Evolutionary conservation across 176 grass and related monocot species (phyloP).

Genomic region (Panicum miliaceum): DNA sequence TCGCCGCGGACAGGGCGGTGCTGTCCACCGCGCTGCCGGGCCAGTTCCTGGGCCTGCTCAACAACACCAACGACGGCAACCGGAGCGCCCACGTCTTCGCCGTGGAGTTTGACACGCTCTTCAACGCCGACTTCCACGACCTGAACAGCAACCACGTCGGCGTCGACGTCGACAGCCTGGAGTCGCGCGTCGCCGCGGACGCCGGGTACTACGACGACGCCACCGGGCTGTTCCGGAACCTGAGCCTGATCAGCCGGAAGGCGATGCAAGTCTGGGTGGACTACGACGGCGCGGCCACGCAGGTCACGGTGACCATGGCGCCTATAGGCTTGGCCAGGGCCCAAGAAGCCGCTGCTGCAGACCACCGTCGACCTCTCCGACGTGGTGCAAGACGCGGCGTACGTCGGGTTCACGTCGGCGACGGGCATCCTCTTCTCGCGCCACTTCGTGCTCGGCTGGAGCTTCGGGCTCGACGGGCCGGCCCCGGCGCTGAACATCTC

Average conservation of each 20-base stretch:
- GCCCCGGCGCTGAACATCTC: constrained; percentile 57
- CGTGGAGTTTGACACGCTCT: constrained; percentile 63
- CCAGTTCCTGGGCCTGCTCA: constrained; percentile 62
- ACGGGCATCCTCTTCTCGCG: constrained; percentile 59
- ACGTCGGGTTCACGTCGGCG: constrained; percentile 66
- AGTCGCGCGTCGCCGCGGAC: not conserved
- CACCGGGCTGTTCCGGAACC: constrained; percentile 34
- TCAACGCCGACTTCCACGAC: constrained; percentile 54
- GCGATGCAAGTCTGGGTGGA: constrained; percentile 66
- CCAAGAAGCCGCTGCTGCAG: constrained; percentile 47
- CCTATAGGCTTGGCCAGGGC: constrained; percentile 30
- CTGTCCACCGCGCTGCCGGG: constrained; percentile 38
- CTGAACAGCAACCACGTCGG: constrained; percentile 62
- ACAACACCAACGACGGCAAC: constrained; percentile 17
- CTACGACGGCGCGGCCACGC: constrained; percentile 26
- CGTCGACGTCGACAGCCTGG: constrained; percentile 49
- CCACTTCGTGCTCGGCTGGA: constrained; percentile 78
- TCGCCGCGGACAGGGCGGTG: constrained; percentile 16
- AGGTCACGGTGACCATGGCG: constrained; percentile 51
- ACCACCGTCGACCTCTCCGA: constrained; percentile 32
- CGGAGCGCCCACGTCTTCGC: constrained; percentile 41
- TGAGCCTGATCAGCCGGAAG: constrained; percentile 49
- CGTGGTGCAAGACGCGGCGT: constrained; percentile 39
- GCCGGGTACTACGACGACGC: constrained; percentile 50
- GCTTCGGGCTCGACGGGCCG: constrained; percentile 57